Conservation (phyloP, 257 asterid genomes). For the Solanum bukasovii region DNA sequence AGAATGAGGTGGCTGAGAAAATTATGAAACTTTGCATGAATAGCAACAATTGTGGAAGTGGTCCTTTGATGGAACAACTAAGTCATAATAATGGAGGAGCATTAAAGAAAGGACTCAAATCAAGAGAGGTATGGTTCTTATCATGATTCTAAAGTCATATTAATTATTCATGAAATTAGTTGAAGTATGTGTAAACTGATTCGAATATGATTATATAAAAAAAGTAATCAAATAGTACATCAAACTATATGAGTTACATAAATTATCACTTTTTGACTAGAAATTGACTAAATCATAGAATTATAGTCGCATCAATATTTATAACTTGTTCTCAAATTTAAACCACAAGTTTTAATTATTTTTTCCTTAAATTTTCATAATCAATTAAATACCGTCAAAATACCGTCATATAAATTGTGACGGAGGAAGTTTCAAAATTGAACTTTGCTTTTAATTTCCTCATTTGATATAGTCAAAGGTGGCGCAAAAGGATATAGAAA, state of each 20-base stretch:
- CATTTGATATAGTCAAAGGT: background rate
- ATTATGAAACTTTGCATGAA: constrained; percentile 42
- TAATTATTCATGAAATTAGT: background rate
- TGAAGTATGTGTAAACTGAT: accelerated
- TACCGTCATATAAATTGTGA: accelerated
- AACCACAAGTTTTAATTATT: background rate
- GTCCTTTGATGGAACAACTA: background rate
- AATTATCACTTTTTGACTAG: background rate
- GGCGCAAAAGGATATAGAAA: background rate
- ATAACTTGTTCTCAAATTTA: background rate
- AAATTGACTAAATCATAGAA: background rate
- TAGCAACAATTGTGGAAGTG: background rate
- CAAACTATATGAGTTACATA: background rate
- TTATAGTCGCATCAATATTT: background rate
- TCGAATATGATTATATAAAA: background rate
- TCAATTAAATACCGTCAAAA: accelerated
- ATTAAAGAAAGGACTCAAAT: constrained; percentile 18
- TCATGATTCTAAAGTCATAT: background rate
- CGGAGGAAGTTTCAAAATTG: background rate
- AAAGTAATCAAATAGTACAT: background rate
- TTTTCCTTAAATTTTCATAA: background rate
- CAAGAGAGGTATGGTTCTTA: constrained; percentile 43
- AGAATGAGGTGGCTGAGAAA: constrained; percentile 54
- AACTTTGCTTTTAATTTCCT: background rate
- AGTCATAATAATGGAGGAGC: background rate